Evolutionary conservation across 768 basidiomycete genomes (phyloP), one percentile per base, ranked within the genome.

Genomic region (Xerocomellus chrysenteron): DNA sequence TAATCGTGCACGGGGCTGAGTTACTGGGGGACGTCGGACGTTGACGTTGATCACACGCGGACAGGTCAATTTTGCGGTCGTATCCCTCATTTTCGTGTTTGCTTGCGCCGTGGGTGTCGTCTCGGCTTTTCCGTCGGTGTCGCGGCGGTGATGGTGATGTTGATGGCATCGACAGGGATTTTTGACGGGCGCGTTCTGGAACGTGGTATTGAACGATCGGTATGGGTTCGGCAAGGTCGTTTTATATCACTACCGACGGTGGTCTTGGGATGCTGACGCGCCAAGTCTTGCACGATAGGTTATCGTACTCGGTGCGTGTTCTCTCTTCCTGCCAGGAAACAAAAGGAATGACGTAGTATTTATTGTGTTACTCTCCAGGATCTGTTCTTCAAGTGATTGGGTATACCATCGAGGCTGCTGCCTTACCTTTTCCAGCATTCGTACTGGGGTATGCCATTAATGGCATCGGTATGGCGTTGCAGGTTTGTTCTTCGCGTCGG

Each of bases 381-480:
- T 67, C 72, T 6, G 21, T 66, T 3, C 56, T 65, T 30, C 74
- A 75, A 58, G 51, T 72, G 3, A 58, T 70, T 17, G 69, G 59
- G 5, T 75, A 74, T 51, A 50, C 64, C 10, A 68, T 81, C 21
- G 73, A 76, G 51, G 73, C 73, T n/a, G 68, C 75, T 26, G 73
- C 76, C 9, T 69, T 73, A 8, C 80, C 81, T 5, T 83, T 77
- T 57, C 80, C 79, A 1, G 65, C 75, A 2, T 75, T 80, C 51
- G 73, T 75, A 35, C 56, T 78, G 21, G 73, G 75, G 0, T 82
- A 74, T 58, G 59, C 68, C 24, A 61, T 81, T 53, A 76, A 74
- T n/a, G 80, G 80, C 1, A 66, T 80, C 30, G 79, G 77, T 13
- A 56, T 79, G 55, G 76, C 80, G 21, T 46, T 79, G 21, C 75